Percentiles rank a stretch among this genome's conserved stretches.
phyloP scores from a whole-genome alignment of 805 yeast species.

The Metschnikowia santaceciliae region DNA sequence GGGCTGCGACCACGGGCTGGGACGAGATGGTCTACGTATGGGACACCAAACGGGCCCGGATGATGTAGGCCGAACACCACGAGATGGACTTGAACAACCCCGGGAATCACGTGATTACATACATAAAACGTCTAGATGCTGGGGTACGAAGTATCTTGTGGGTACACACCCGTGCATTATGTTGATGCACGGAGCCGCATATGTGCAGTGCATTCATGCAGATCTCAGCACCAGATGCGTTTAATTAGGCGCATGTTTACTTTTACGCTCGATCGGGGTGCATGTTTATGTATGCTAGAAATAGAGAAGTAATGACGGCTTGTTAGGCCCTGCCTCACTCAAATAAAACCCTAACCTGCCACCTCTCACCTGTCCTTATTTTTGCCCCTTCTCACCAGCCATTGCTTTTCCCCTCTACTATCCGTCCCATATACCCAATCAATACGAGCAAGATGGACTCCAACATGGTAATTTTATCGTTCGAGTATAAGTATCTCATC shows the following conservation, averaged over 20 bases:
- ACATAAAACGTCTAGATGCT: neutral
- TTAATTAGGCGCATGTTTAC: conserved; percentile 4
- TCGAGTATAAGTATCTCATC: conserved; percentile 27
- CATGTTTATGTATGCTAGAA: neutral
- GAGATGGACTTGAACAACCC: neutral
- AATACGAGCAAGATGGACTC: conserved; percentile 12
- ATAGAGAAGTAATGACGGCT: neutral
- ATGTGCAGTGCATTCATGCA: neutral
- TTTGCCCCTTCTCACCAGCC: neutral
- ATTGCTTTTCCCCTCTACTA: too few relatives aligned
- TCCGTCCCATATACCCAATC: neutral
- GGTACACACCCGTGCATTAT: neutral
- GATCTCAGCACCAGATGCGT: neutral
- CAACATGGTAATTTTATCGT: conserved; percentile 23
- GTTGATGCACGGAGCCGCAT: neutral
- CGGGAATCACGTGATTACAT: neutral
- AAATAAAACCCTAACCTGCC: neutral
- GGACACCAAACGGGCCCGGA: conserved; percentile 52
- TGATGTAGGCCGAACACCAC: neutral
- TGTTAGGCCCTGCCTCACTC: neutral
- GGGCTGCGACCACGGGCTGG: conserved; percentile 95
- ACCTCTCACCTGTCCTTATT: neutral
- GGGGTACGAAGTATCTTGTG: neutral
- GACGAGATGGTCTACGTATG: conserved; percentile 92
- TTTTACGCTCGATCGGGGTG: conserved; percentile 5